A percentile compares a stretch with the other conserved stretches of the same genome.
Conservation (phyloP, 495 filamentous ascomycete species). For the Hypoxylon intermedium region DNA sequence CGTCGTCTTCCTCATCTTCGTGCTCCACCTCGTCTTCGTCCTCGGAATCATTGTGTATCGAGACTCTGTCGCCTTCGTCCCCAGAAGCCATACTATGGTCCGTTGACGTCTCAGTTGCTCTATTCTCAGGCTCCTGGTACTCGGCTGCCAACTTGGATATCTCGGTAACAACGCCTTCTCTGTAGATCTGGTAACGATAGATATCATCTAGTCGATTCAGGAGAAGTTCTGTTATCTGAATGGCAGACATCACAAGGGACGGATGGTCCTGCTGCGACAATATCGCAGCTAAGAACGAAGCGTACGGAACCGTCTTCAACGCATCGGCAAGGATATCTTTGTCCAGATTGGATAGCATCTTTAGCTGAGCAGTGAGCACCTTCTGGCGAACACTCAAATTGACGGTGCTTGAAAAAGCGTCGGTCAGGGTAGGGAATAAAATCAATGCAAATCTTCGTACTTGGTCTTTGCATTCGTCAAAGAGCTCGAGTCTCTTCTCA, state of each 20-base stretch:
- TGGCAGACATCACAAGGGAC: constrained; percentile 80
- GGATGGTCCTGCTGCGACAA: constrained; percentile 95
- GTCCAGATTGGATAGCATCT: constrained; percentile 98
- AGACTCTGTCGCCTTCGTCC: constrained; percentile 62
- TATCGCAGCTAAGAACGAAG: constrained; percentile 96
- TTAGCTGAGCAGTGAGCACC: constrained; percentile 91
- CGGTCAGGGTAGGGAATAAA: constrained; percentile 93
- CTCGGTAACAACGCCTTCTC: constrained; percentile 94
- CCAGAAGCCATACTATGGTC: constrained; percentile 59
- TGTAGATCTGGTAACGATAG: constrained; percentile 96
- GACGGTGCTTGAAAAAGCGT: constrained; percentile 97
- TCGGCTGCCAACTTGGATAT: constrained; percentile 74
- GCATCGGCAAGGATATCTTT: constrained; percentile 82
- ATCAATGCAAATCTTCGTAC: constrained; percentile 92
- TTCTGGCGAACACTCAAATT: constrained; percentile 98
- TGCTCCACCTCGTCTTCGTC: constrained; percentile 59
- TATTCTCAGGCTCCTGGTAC: constrained; percentile 44
- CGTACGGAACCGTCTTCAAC: constrained; percentile 89
- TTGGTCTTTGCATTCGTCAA: constrained; percentile 82
- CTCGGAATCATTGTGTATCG: constrained; percentile 51
- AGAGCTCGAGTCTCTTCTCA: constrained; percentile 76
- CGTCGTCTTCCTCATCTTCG: constrained; percentile 61
- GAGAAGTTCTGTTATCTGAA: constrained; percentile 88
- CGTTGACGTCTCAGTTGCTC: constrained; percentile 45
- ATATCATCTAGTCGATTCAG: constrained; percentile 82